Base-by-base conservation (phyloP, 345 rosid genomes). In the Arabis alpina region DNA sequence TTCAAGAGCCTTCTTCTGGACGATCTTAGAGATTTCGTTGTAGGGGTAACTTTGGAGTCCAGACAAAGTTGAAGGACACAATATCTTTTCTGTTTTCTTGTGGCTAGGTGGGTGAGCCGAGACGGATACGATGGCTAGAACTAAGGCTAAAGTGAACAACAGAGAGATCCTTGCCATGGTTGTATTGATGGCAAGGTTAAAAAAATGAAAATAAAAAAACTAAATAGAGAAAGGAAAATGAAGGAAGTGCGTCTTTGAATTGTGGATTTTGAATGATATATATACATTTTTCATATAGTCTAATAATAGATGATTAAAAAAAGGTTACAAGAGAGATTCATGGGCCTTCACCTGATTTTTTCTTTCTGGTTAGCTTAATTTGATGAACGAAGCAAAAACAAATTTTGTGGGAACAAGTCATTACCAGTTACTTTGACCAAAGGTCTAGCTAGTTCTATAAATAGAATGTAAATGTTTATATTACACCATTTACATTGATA, bases 101-200 rank as follows among this genome's bases (percentile, higher is more conserved):
- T 27, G 34, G 56, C 11, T 67, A 6, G 59, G 64, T 47, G 65
- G 66, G 47, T 75, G 75, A 55, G 75, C 74, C 7, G 13, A 55
- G 39, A 69, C 71, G 2, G 75, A 69, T 24, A 65, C 54, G 0
- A 75, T 56, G 37, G 64, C 49, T 61, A 69, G 61, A 63, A 69
- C 71, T 13, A 76, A 49, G 75, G 66, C 66, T 23, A 76, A 41
- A 40, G 65, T 2, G 2, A 76, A 55, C 75, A 76, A 69, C 79
- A 76, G 71, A 55, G 79, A 76, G 27, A 76, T 76, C 75, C 75
- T 76, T 56, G 75, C 75, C 79, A 76, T 76, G 75, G 79, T 63
- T 76, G 71, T 45, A 62, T 37, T 39, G 23, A 53, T 68, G 64
- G 28, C 52, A 61, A 61, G 24, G 14, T 64, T 25, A 6, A 15